Base-by-base conservation (phyloP, 345 rosid genomes). In the Hibiscus mutabilis region DNA sequence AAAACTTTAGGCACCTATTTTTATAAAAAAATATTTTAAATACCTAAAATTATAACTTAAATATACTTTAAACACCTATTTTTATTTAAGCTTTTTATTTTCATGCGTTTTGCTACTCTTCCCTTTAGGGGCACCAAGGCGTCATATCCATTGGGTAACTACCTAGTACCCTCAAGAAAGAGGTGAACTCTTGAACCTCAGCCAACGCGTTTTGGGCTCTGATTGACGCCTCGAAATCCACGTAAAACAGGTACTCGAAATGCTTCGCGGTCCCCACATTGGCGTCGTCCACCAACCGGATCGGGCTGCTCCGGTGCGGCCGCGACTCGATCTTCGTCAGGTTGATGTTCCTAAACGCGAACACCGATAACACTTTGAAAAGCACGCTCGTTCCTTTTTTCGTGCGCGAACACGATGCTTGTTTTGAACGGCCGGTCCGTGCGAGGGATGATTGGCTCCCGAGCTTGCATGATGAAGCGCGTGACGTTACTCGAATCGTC, bases 61-160 rank as follows among this genome's bases (percentile, higher is more conserved):
- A n/a, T n/a, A n/a, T n/a, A n/a, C n/a, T n/a, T n/a, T n/a, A n/a
- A n/a, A n/a, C n/a, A n/a, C n/a, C n/a, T n/a, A n/a, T n/a, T n/a
- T n/a, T n/a, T n/a, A n/a, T n/a, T n/a, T n/a, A n/a, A n/a, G n/a
- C n/a, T n/a, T n/a, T n/a, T n/a, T n/a, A 21, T 58, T 58, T 42
- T 18, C 22, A 24, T 5, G 57, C 55, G 66, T 6, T 60, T 46
- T 31, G 29, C 35, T 72, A 74, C 21, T 85, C 86, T 19, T 65
- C 85, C 60, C 80, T 14, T 19, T 91, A 81, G 1, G 93, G 93
- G 65, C 83, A 82, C 97, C 96, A 94, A 7, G 98, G 97, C 7
- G 97, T 87, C 98, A 92, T 95, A 77, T 95, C 99, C 97, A 90
- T 95, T 2, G 99, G 99, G 75, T 95, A 95, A 68, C 99, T 95